These are phyloP conservation scores for Lagenidium sp. DNA, from an alignment of 352 stramenopile genomes.

Conservation along the genomic window DNA sequence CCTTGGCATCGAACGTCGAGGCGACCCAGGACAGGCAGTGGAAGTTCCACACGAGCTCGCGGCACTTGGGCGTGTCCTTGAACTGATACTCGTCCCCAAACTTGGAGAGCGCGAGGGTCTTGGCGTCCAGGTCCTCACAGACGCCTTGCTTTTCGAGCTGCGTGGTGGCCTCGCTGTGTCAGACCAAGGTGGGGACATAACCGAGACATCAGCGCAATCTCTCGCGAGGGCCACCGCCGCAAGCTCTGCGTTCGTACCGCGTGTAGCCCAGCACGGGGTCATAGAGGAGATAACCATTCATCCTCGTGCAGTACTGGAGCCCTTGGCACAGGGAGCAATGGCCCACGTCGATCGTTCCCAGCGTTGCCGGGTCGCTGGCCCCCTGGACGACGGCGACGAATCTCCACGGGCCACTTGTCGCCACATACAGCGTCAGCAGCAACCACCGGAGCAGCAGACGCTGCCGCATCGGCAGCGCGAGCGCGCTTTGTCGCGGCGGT, in stretches of 20 bases:
- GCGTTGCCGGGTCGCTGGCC: neutral
- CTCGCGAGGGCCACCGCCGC: too few species aligned
- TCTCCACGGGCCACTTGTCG: slow-evolving; percentile 1
- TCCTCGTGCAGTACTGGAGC: slow-evolving; percentile 50
- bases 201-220: too few species aligned
- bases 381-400: neutral
- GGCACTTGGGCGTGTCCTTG: slow-evolving; percentile 50
- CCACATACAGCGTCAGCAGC: neutral
- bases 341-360: slow-evolving; percentile 27
- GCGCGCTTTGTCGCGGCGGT: neutral
- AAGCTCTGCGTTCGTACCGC: too few species aligned
- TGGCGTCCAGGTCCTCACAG: slow-evolving; percentile 62
- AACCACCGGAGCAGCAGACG: slow-evolving; percentile 1
- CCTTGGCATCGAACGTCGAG: slow-evolving; percentile 28
- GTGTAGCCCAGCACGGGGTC: slow-evolving; percentile 62
- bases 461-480: slow-evolving; percentile 1
- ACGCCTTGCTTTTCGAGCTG: slow-evolving; percentile 67
- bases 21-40: slow-evolving; percentile 65
- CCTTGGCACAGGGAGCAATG: slow-evolving; percentile 38
- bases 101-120: slow-evolving; percentile 35
- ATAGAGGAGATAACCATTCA: slow-evolving; percentile 62
- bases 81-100: slow-evolving; percentile 61
- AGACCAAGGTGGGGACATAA: neutral
- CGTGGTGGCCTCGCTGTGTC: slow-evolving; percentile 33
- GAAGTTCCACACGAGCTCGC: slow-evolving; percentile 62